Percentiles rank a stretch among this genome's conserved stretches.
These are phyloP conservation scores for Cupressus sempervirens DNA, from an alignment of 75 land plant species.

Conservation along the genomic window DNA sequence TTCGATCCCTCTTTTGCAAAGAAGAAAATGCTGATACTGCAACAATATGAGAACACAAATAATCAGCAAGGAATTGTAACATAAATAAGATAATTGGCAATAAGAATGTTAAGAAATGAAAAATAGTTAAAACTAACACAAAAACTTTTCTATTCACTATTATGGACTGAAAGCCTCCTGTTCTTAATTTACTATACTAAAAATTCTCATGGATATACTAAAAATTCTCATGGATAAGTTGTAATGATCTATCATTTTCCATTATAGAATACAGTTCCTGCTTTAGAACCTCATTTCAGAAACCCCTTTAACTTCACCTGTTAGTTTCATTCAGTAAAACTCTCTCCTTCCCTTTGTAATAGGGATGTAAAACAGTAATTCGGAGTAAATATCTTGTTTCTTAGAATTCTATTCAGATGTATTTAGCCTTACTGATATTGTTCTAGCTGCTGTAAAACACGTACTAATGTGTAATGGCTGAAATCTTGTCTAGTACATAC, in stretches of 20 bases:
- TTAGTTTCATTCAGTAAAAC: background rate
- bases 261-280: background rate
- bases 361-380: too few species aligned
- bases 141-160: too few species aligned
- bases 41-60: background rate
- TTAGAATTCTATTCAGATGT: too few species aligned
- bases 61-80: background rate
- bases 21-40: constrained; percentile 80
- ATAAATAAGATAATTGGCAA: background rate
- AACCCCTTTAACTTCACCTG: background rate
- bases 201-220: background rate
- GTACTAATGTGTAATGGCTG: background rate
- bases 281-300: background rate
- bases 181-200: background rate
- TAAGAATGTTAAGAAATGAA: background rate
- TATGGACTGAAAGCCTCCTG: too few species aligned
- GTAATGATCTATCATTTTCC: background rate
- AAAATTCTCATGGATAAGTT: background rate
- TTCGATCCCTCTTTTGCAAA: constrained; percentile 72
- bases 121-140: background rate
- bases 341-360: background rate
- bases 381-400: too few species aligned
- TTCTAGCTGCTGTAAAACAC: background rate
- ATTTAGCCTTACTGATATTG: background rate
- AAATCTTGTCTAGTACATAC: background rate